phyloP scores from a whole-genome alignment of 768 basidiomycete species.

The Gloeophyllum trabeum region DNA sequence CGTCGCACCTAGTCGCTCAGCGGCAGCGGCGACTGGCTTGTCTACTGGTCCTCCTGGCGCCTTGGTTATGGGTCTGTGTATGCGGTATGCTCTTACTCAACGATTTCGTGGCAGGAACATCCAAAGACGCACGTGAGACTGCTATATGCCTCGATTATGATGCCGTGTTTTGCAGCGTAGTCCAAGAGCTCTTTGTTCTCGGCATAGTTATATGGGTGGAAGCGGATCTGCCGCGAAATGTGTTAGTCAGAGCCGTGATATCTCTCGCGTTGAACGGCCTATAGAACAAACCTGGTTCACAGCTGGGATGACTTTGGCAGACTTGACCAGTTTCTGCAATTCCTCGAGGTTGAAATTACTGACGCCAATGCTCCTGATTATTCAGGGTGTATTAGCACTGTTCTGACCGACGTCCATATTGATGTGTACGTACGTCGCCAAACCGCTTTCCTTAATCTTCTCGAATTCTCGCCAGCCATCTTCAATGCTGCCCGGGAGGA shows the following conservation, averaged over 20 bases:
- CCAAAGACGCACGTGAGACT: conserved; percentile 36
- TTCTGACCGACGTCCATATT: background rate
- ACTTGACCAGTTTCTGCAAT: conserved; percentile 38
- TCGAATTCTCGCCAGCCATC: conserved; percentile 47
- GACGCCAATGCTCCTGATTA: conserved; percentile 56
- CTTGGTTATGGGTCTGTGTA: conserved; percentile 34
- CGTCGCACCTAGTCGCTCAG: conserved; percentile 32
- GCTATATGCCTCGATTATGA: conserved; percentile 55
- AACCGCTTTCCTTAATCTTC: conserved; percentile 30
- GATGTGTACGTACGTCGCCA: conserved; percentile 19
- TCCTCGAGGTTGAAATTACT: conserved; percentile 50
- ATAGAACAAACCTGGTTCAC: conserved; percentile 51
- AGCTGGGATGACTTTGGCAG: conserved; percentile 45
- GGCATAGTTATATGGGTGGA: conserved; percentile 66
- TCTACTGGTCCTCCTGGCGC: conserved; percentile 50
- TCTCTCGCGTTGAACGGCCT: background rate
- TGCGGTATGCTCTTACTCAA: background rate
- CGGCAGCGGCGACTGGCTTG: conserved; percentile 30
- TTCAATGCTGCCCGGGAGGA: conserved; percentile 22
- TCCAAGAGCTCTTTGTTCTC: conserved; percentile 44
- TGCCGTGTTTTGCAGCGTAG: conserved; percentile 41
- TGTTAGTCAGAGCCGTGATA: background rate
- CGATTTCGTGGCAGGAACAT: conserved; percentile 15
- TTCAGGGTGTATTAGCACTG: background rate
- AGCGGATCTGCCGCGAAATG: conserved; percentile 33